A percentile compares a stretch with the other conserved stretches of the same genome.
These are phyloP conservation scores for Microbotryum silenes-acaulis DNA, from an alignment of 1,284 basidiomycete species.

Conservation along the genomic window DNA sequence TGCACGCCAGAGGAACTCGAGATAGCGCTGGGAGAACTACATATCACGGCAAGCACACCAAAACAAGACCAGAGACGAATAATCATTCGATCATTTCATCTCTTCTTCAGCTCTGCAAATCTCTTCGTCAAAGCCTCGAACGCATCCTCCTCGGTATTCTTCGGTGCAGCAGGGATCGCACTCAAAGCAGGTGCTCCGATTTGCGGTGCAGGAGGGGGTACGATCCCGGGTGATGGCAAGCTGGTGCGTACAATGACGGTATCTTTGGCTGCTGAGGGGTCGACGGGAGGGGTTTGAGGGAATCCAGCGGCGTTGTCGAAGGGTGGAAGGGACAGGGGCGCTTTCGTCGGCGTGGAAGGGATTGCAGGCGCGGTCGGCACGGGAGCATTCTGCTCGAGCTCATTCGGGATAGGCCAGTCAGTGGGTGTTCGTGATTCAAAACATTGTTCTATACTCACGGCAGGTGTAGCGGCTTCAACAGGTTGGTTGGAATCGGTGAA, in stretches of 20 bases:
- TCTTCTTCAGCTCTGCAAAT: slow-evolving; percentile 62
- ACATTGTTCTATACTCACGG: slow-evolving; percentile 1
- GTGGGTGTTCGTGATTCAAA: too few relatives aligned
- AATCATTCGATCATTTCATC: not conserved
- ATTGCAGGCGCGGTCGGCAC: not conserved
- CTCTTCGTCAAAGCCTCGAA: slow-evolving; percentile 62
- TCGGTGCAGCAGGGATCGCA: slow-evolving; percentile 19
- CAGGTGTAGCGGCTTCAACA: not conserved
- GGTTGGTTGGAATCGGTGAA: slow-evolving; percentile 12
- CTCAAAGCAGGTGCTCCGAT: not conserved
- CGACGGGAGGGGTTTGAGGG: slow-evolving; percentile 21
- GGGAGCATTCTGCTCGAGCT: not conserved
- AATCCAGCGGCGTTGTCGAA: slow-evolving; percentile 15
- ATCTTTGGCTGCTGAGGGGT: slow-evolving; percentile 9
- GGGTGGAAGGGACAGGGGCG: slow-evolving; percentile 8
- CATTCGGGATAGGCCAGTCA: not conserved
- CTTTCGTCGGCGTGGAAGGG: slow-evolving; percentile 9
- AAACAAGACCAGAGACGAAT: too few relatives aligned
- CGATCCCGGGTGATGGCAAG: slow-evolving; percentile 7
- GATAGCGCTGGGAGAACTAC: too few relatives aligned
- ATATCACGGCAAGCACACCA: too few relatives aligned
- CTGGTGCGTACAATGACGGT: slow-evolving; percentile 18
- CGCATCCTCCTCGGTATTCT: slow-evolving; percentile 52
- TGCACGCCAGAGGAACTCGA: too few relatives aligned
- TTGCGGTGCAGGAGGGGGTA: not conserved